Percentiles rank a stretch among this genome's conserved stretches.
These are phyloP conservation scores for Solanum medicagineum DNA, from an alignment of 257 asterid species.

Conservation along the genomic window DNA sequence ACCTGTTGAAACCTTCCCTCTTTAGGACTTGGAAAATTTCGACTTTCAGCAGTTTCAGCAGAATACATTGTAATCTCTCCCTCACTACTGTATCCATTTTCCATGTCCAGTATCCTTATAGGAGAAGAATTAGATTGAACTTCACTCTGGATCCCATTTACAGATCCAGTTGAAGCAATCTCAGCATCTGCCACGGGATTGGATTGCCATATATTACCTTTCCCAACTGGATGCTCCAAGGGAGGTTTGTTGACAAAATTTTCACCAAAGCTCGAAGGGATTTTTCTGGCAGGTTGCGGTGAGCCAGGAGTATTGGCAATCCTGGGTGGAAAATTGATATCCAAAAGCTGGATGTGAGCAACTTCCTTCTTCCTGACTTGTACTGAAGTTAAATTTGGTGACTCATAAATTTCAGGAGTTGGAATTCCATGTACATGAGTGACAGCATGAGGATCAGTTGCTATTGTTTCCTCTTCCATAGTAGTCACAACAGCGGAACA, in stretches of 20 bases:
- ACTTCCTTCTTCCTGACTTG: slow-evolving; percentile 40
- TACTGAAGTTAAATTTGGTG: slow-evolving; percentile 49
- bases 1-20: slow-evolving; percentile 45
- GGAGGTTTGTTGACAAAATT: slow-evolving; percentile 19
- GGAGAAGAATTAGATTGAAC: slow-evolving; percentile 45
- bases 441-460: slow-evolving; percentile 19
- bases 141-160: slow-evolving; percentile 62
- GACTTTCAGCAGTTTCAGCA: slow-evolving; percentile 99
- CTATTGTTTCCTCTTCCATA: slow-evolving; percentile 20
- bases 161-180: slow-evolving; percentile 69
- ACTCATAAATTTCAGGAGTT: slow-evolving; percentile 63
- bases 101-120: slow-evolving; percentile 23
- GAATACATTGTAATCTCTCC: slow-evolving; percentile 98
- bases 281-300: slow-evolving; percentile 25
- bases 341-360: slow-evolving; percentile 67
- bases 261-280: slow-evolving; percentile 26
- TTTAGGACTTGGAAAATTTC: slow-evolving; percentile 65
- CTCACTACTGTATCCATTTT: slow-evolving; percentile 68
- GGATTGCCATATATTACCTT: slow-evolving; percentile 18
- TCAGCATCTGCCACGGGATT: slow-evolving; percentile 43
- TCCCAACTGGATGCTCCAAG: neutral
- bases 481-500: slow-evolving; percentile 19
- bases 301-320: slow-evolving; percentile 24
- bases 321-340: slow-evolving; percentile 83
- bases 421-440: slow-evolving; percentile 53